Percentiles rank a stretch among this genome's conserved stretches.
Evolutionary conservation across 495 filamentous ascomycete genomes (phyloP).

Genomic region (Penicillium tannophilum): DNA sequence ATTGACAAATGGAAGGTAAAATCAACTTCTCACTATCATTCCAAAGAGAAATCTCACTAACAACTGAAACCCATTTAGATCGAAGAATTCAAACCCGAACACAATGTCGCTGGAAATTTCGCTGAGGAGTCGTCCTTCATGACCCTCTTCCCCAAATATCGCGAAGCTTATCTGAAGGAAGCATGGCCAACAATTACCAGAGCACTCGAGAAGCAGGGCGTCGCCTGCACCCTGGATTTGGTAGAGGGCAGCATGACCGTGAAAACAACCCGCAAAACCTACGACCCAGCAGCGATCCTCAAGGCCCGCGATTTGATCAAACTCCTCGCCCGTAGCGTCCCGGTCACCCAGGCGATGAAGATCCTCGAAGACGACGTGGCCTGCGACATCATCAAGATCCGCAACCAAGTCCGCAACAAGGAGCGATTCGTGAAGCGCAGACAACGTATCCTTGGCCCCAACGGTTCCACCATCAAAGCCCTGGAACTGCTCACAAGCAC

Average conservation of each 20-base stretch:
- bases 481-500: conserved; percentile 91
- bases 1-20: conserved; percentile 94
- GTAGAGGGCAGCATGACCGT: conserved; percentile 96
- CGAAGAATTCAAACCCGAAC: conserved; percentile 79
- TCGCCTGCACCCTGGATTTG: conserved; percentile 88
- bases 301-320: conserved; percentile 95
- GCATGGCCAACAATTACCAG: conserved; percentile 86
- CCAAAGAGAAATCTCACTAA: conserved; percentile 3
- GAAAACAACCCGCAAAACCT: conserved; percentile 93
- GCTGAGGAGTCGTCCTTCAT: conserved; percentile 90
- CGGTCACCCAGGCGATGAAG: conserved; percentile 83
- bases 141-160: conserved; percentile 96
- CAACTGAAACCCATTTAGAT: conserved; percentile 44
- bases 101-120: conserved; percentile 86
- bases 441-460: conserved; percentile 86
- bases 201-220: conserved; percentile 75
- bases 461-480: conserved; percentile 86
- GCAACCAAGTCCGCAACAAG: conserved; percentile 87
- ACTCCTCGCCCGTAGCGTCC: conserved; percentile 86
- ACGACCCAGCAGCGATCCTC: conserved; percentile 89
- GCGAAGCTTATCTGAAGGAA: conserved; percentile 88
- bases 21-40: background rate
- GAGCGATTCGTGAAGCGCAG: conserved; percentile 96
- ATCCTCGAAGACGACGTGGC: conserved; percentile 90
- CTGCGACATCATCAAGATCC: conserved; percentile 92